These are phyloP conservation scores for Sarocladium brachiariae DNA, from an alignment of 2,329 filamentous ascomycete genomes.

Conservation along the genomic window DNA sequence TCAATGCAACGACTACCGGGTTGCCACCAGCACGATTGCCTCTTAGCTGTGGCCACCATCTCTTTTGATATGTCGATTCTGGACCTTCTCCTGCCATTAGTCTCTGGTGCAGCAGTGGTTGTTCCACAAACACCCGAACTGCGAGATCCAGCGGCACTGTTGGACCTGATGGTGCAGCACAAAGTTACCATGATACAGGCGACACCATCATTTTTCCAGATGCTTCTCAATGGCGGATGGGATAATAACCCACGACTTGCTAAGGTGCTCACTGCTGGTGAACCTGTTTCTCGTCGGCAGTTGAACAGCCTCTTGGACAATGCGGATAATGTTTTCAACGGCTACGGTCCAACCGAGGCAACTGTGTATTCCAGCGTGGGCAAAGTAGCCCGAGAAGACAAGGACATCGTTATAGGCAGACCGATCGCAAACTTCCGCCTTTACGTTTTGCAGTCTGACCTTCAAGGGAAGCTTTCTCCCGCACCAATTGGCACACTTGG, in stretches of 20 bases:
- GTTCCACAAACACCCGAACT: conserved; percentile 11
- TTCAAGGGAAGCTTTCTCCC: conserved; percentile 23
- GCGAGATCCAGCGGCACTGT: conserved; percentile 10
- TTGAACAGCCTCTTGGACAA: conserved; percentile 11
- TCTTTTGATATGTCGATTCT: conserved; percentile 15
- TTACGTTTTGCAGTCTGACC: conserved; percentile 28
- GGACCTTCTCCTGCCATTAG: conserved; percentile 14
- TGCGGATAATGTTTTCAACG: conserved; percentile 16
- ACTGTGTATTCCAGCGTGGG: conserved; percentile 11
- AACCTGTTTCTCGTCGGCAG: conserved; percentile 9
- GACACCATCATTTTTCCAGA: conserved; percentile 15
- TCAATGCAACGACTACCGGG: conserved; percentile 12
- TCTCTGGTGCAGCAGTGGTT: conserved; percentile 12
- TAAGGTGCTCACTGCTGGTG: conserved; percentile 12
- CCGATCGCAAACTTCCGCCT: conserved; percentile 16
- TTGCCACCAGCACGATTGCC: conserved; percentile 11
- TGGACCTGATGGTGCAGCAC: conserved; percentile 12
- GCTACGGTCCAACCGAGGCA: conserved; percentile 26
- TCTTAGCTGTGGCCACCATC: conserved; percentile 14
- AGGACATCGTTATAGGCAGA: neutral
- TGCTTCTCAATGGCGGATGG: conserved; percentile 15
- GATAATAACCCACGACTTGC: conserved; percentile 9
- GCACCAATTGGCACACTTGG: conserved; percentile 14
- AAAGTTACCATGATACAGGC: conserved; percentile 14
- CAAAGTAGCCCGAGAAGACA: conserved; percentile 9